phyloP scores from a whole-genome alignment of 2,329 filamentous ascomycete genomes.

The Phaeosphaeriaceae sp. region DNA sequence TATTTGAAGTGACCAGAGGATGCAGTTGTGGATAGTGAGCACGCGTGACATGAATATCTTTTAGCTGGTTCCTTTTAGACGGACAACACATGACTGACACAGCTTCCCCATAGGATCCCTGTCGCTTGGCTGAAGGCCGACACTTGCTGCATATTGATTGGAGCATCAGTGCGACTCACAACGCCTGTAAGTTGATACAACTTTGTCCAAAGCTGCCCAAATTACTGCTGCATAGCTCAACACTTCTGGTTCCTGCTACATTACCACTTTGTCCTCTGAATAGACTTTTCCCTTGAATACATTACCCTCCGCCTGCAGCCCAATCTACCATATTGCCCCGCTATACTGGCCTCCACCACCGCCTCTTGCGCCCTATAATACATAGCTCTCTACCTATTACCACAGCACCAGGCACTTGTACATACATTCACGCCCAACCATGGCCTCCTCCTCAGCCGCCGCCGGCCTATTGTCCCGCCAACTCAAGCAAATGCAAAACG shows the following conservation, averaged over 20 bases:
- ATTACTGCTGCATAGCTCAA: constrained; percentile 7
- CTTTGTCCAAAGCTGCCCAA: constrained; percentile 11
- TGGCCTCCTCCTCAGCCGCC: constrained; percentile 59
- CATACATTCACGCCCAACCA: too few species aligned
- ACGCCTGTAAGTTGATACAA: constrained; percentile 32
- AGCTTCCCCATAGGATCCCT: constrained; percentile 21
- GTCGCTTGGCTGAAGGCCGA: constrained; percentile 31
- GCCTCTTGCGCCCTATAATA: neutral
- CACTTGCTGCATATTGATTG: constrained; percentile 32
- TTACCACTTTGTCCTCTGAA: neutral
- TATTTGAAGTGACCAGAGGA: too few species aligned
- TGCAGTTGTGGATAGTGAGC: neutral
- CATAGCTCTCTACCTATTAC: neutral
- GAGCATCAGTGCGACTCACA: constrained; percentile 25
- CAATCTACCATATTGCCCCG: constrained; percentile 31
- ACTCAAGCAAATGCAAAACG: constrained; percentile 90
- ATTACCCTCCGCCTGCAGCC: constrained; percentile 4
- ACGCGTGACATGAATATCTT: neutral
- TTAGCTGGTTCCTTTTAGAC: constrained; percentile 9
- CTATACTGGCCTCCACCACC: constrained; percentile 5
- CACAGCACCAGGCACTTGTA: constrained; percentile 4
- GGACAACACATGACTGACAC: constrained; percentile 2
- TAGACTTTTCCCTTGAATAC: neutral
- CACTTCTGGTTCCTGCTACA: constrained; percentile 11
- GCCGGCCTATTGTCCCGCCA: constrained; percentile 80